Conservation (phyloP, 768 basidiomycete species). For the Chlorophyllum brunneum region DNA sequence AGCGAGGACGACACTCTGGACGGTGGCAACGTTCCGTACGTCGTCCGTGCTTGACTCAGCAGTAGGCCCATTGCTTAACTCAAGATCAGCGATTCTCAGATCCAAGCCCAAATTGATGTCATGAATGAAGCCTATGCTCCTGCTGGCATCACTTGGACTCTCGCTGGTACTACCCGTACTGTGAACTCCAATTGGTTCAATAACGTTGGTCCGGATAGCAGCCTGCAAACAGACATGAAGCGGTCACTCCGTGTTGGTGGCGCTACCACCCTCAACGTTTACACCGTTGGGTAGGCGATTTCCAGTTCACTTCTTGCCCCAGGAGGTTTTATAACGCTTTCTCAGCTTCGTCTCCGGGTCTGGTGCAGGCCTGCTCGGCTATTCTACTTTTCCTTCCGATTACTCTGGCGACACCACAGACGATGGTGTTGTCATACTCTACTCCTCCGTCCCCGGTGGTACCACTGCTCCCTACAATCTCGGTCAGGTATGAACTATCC, state of each 20-base stretch:
- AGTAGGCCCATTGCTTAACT: not conserved
- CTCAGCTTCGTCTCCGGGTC: conserved; percentile 32
- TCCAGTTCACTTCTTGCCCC: too few species aligned
- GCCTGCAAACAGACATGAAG: conserved; percentile 48
- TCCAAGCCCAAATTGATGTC: conserved; percentile 31
- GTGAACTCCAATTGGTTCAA: conserved; percentile 46
- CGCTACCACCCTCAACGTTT: conserved; percentile 41
- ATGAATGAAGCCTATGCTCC: conserved; percentile 39
- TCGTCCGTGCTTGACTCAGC: not conserved
- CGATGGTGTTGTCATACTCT: conserved; percentile 46
- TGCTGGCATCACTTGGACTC: conserved; percentile 34
- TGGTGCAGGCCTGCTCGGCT: conserved; percentile 45
- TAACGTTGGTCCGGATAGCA: conserved; percentile 30
- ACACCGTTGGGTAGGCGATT: conserved; percentile 45
- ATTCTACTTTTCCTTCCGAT: conserved; percentile 47
- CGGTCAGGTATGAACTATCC: conserved; percentile 26
- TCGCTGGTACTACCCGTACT: conserved; percentile 37
- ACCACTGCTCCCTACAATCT: conserved; percentile 37
- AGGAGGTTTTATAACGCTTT: too few species aligned
- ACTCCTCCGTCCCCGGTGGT: conserved; percentile 41
- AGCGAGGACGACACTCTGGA: conserved; percentile 24
- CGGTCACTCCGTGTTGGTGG: conserved; percentile 36
- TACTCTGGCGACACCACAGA: conserved; percentile 36
- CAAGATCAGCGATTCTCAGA: conserved; percentile 30
- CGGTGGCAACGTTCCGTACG: conserved; percentile 39